Percentiles rank a stretch among this genome's conserved stretches.
Evolutionary conservation across 1,139 yeast species (phyloP).

Genomic region (Sugiyamaella neomexicana): DNA sequence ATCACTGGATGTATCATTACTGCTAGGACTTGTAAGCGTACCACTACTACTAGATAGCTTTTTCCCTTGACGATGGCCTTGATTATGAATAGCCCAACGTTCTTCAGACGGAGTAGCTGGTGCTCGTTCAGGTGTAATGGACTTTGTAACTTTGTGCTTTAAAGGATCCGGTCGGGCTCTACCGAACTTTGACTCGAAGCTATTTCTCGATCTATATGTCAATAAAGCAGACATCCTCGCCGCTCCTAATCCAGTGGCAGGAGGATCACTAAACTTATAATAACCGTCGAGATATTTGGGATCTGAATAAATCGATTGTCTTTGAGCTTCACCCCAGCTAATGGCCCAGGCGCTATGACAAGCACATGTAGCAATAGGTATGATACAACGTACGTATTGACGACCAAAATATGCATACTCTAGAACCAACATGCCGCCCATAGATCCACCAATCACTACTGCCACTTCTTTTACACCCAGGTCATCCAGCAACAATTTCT

Average conservation of each 20-base stretch:
- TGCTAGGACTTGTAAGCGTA: neutral
- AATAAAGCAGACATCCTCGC: slow-evolving; percentile 96
- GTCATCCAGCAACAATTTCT: slow-evolving; percentile 66
- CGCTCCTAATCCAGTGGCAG: slow-evolving; percentile 84
- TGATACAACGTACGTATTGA: slow-evolving; percentile 65
- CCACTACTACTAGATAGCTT: slow-evolving; percentile 3
- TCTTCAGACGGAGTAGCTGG: slow-evolving; percentile 50
- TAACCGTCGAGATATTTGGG: slow-evolving; percentile 91
- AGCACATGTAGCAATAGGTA: slow-evolving; percentile 92
- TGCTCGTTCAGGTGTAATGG: slow-evolving; percentile 29
- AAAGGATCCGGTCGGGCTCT: slow-evolving; percentile 62
- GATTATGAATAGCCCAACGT: slow-evolving; percentile 64
- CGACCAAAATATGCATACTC: slow-evolving; percentile 80
- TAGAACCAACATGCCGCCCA: slow-evolving; percentile 98
- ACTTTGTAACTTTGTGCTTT: slow-evolving; percentile 40
- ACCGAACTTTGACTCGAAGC: slow-evolving; percentile 89
- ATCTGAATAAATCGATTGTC: slow-evolving; percentile 93
- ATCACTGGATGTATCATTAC: neutral
- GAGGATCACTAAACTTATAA: slow-evolving; percentile 73
- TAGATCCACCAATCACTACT: slow-evolving; percentile 90
- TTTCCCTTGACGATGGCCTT: slow-evolving; percentile 45
- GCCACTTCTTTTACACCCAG: slow-evolving; percentile 77
- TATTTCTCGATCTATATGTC: slow-evolving; percentile 88
- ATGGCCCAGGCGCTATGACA: slow-evolving; percentile 98
- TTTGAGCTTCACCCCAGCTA: slow-evolving; percentile 97